Percentiles rank a stretch among this genome's conserved stretches.
phyloP scores from a whole-genome alignment of 768 basidiomycete species.

The Psilocybe sp. region DNA sequence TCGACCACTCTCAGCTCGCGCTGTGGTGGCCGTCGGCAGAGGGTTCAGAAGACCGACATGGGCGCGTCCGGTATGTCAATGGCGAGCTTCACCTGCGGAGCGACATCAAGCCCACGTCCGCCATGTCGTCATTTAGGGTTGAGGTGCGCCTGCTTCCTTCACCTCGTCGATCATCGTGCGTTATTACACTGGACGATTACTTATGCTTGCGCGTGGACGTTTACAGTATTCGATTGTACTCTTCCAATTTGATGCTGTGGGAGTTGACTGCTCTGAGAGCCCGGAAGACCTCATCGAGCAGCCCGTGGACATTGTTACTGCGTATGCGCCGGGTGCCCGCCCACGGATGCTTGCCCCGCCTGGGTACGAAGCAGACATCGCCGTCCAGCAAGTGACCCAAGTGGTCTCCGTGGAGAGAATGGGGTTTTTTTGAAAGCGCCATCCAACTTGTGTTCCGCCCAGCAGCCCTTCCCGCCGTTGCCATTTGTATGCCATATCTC shows the following conservation, averaged over 20 bases:
- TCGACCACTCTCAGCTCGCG: constrained; percentile 13
- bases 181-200: constrained; percentile 12
- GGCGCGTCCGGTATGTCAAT: constrained; percentile 22
- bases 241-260: constrained; percentile 31
- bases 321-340: constrained; percentile 24
- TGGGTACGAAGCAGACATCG: constrained; percentile 15
- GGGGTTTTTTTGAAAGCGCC: neutral
- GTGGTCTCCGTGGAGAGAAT: neutral
- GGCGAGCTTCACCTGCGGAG: constrained; percentile 35
- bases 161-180: neutral
- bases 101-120: constrained; percentile 34
- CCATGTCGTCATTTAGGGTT: constrained; percentile 35
- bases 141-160: constrained; percentile 24
- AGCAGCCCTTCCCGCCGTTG: too few species aligned
- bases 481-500: too few species aligned
- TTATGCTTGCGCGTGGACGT: neutral
- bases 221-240: constrained; percentile 33
- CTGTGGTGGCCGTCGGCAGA: constrained; percentile 18
- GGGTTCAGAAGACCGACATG: constrained; percentile 22
- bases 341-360: constrained; percentile 29
- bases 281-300: constrained; percentile 23
- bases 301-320: constrained; percentile 32
- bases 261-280: constrained; percentile 21
- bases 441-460: too few species aligned
- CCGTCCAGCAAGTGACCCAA: neutral